Evolutionary conservation across 192 early-diverging fungal genomes (phyloP), one percentile per base, ranked within the genome.

Genomic region (Coemansia sp.): DNA sequence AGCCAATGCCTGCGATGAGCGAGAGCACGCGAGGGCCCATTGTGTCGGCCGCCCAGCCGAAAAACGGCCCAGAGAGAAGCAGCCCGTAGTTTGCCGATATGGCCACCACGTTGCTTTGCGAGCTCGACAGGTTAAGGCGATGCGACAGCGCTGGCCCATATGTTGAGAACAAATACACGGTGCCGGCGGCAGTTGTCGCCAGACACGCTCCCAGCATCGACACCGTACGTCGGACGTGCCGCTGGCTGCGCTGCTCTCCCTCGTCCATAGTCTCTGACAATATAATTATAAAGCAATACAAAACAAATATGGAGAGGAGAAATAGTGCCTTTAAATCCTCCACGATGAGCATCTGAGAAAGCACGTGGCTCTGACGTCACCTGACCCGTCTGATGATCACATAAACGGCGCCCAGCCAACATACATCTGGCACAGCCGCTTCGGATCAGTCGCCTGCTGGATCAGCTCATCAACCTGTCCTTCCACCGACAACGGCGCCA

Each of bases 401-500:
- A 86, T 70, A 49, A 75, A 84, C 0, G 83, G 69, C 1, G 78
- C 76, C 85, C 83, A 84, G 21, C 95, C 95, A 57, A 93, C 87
- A 62, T 94, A 98, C 96, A 98, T 98, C 22, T 81, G 75, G 25
- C 86, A 78, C 54, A 97, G 72, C 38, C 88, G 88, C 58, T 84
- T 77, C 0, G 83, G 73, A 47, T 81, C 73, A 1, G 92, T 92
- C 1, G 95, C 95, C 43, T 85, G 73, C 32, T 83, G 70, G 41
- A 97, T 94, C 54, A 94, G 77, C 56, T 90, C 86, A 61, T 92
- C 84, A 1, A 94, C 93, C 49, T 93, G 91, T 2, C 89, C 92
- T 61, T 91, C 86, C 8, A 92, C 85, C 9, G 87, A 86, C 5
- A 93, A 69, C 14, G 84, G 84, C 6, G 83, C 56, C 5, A 62